A percentile compares a stretch with the other conserved stretches of the same genome.
These are phyloP conservation scores for Isoetes engelmannii DNA, from an alignment of 83 land plant species.

Conservation along the genomic window DNA sequence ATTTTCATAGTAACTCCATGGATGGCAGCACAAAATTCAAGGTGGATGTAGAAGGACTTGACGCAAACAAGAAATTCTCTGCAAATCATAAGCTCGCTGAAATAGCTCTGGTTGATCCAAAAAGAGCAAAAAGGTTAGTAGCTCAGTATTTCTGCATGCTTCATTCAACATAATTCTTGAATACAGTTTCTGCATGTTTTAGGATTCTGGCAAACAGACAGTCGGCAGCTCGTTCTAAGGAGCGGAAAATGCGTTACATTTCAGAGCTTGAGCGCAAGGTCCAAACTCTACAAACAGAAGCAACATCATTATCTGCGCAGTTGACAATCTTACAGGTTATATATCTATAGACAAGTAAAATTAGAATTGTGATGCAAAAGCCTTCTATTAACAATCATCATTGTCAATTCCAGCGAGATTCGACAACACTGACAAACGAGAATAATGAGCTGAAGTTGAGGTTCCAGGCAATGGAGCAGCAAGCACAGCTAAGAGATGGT, in stretches of 20 bases:
- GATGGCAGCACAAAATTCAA: slow-evolving; percentile 35
- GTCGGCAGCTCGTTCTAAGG: slow-evolving; percentile 89
- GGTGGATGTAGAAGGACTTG: slow-evolving; percentile 50
- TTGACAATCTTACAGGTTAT: slow-evolving; percentile 63
- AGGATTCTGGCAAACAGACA: slow-evolving; percentile 86
- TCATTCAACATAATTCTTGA: background rate
- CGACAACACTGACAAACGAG: slow-evolving; percentile 58
- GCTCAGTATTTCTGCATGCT: background rate
- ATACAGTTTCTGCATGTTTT: background rate
- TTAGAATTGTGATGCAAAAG: background rate
- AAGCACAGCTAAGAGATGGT: slow-evolving; percentile 83
- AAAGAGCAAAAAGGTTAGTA: slow-evolving; percentile 79
- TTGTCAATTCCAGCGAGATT: slow-evolving; percentile 53
- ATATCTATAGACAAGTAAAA: background rate
- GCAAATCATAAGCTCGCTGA: slow-evolving; percentile 83
- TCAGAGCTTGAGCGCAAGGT: slow-evolving; percentile 84
- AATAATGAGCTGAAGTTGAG: slow-evolving; percentile 75
- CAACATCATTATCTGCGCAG: slow-evolving; percentile 80
- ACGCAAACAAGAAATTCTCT: slow-evolving; percentile 70
- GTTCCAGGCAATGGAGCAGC: slow-evolving; percentile 81
- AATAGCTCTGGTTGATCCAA: slow-evolving; percentile 71
- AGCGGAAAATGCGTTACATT: slow-evolving; percentile 79
- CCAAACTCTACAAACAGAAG: slow-evolving; percentile 78
- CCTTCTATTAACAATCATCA: background rate
- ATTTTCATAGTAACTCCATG: slow-evolving; percentile 52